A percentile compares a stretch with the other conserved stretches of the same genome.
Conservation (phyloP, 73 alveolate species). For the Blepharisma stoltei region DNA sequence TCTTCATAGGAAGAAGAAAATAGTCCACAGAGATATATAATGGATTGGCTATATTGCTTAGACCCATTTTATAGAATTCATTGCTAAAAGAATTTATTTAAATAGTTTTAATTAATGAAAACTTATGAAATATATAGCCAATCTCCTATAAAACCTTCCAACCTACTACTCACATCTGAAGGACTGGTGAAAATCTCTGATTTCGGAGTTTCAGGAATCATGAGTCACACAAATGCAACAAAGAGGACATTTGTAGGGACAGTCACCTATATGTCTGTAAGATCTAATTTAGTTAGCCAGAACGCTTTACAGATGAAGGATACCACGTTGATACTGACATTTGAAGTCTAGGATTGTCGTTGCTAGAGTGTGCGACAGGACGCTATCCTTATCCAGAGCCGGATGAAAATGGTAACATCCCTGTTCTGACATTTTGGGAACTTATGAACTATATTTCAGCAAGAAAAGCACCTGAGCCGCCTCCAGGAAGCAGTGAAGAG, state of each 20-base stretch:
- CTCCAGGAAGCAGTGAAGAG: conserved; percentile 37
- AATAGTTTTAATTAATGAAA: too few relatives aligned
- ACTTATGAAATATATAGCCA: too few relatives aligned
- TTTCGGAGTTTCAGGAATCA: conserved; percentile 86
- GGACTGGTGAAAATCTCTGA: conserved; percentile 90
- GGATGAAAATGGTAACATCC: conserved; percentile 35
- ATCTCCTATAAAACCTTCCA: conserved; percentile 92
- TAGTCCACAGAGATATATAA: conserved; percentile 92
- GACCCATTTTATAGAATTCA: too few relatives aligned
- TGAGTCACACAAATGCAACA: conserved; percentile 60
- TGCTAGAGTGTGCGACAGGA: conserved; percentile 94
- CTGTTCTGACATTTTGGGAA: conserved; percentile 54
- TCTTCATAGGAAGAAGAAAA: conserved; percentile 75
- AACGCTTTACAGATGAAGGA: conserved; percentile 86
- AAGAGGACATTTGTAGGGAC: conserved; percentile 83
- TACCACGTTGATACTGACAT: conserved; percentile 92
- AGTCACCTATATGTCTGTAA: conserved; percentile 85
- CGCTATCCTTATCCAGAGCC: conserved; percentile 80
- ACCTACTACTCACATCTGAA: conserved; percentile 75
- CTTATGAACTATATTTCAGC: conserved; percentile 39
- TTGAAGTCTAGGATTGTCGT: conserved; percentile 92
- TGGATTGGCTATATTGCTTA: too few relatives aligned
- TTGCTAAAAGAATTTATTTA: too few relatives aligned
- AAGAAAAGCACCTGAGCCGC: conserved; percentile 47
- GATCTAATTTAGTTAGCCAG: conserved; percentile 64